Evolutionary conservation across 352 stramenopile species (phyloP).

Genomic region (Phytophthora litchii): DNA sequence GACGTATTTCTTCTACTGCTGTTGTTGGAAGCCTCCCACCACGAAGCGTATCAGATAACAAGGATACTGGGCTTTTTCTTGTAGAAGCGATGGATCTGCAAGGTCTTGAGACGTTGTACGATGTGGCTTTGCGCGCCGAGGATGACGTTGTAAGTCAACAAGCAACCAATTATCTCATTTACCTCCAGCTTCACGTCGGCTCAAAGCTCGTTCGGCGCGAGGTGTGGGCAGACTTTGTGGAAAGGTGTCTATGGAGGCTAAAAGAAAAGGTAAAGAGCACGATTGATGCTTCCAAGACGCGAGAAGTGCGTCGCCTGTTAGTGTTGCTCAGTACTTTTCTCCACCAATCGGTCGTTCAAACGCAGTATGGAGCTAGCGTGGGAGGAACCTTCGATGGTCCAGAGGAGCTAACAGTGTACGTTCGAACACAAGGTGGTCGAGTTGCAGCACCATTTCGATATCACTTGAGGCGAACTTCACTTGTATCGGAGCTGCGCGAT

Average conservation of each 20-base stretch:
- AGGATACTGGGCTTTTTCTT: slow-evolving; percentile 41
- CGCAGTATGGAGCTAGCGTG: slow-evolving; percentile 16
- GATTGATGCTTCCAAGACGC: slow-evolving; percentile 27
- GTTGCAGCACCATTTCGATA: slow-evolving; percentile 67
- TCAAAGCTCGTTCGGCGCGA: slow-evolving; percentile 73
- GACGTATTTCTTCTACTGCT: slow-evolving; percentile 43
- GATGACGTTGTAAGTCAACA: slow-evolving; percentile 51
- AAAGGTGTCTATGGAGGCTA: slow-evolving; percentile 49
- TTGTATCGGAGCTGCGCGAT: slow-evolving; percentile 69
- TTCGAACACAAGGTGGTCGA: slow-evolving; percentile 71
- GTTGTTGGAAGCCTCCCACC: slow-evolving; percentile 23
- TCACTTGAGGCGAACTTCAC: slow-evolving; percentile 55
- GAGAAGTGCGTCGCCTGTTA: slow-evolving; percentile 57
- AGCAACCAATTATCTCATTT: slow-evolving; percentile 74
- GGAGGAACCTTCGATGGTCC: slow-evolving; percentile 41
- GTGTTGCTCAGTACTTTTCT: slow-evolving; percentile 82
- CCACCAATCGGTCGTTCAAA: slow-evolving; percentile 59
- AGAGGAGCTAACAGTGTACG: slow-evolving; percentile 70
- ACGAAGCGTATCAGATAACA: slow-evolving; percentile 16
- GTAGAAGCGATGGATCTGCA: slow-evolving; percentile 67
- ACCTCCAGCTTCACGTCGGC: slow-evolving; percentile 69
- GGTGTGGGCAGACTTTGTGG: slow-evolving; percentile 71
- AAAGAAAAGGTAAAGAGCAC: slow-evolving; percentile 42
- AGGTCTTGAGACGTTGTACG: slow-evolving; percentile 66
- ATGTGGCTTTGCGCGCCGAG: slow-evolving; percentile 48